phyloP scores from a whole-genome alignment of 1,139 yeast species.

The Suhomyces anneliseae region DNA sequence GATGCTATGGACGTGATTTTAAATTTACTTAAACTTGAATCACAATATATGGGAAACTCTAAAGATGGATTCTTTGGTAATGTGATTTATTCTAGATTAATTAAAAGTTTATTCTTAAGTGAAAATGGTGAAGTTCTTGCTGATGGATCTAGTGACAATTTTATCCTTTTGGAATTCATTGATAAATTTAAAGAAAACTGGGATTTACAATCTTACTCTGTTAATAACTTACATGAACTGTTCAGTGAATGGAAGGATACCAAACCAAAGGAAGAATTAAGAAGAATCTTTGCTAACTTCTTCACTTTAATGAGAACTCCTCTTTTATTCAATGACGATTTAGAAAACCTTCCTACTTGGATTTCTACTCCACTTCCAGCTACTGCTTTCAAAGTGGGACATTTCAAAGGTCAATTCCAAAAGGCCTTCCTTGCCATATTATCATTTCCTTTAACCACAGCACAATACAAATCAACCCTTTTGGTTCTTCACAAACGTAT shows the following conservation, averaged over 20 bases:
- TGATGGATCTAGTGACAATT: constrained; percentile 54
- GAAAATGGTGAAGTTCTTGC: constrained; percentile 34
- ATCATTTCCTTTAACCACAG: constrained; percentile 45
- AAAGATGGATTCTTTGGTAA: constrained; percentile 64
- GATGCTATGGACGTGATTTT: constrained; percentile 65
- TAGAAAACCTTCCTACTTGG: constrained; percentile 37
- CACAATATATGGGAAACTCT: constrained; percentile 48
- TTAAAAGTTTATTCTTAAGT: constrained; percentile 45
- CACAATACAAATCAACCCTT: constrained; percentile 71
- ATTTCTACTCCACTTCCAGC: constrained; percentile 50
- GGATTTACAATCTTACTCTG: constrained; percentile 69
- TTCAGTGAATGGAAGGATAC: constrained; percentile 23
- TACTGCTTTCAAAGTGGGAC: constrained; percentile 51
- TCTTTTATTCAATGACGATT: constrained; percentile 23
- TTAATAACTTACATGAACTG: constrained; percentile 33
- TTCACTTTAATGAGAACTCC: constrained; percentile 38
- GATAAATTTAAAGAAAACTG: constrained; percentile 54
- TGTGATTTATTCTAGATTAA: constrained; percentile 49
- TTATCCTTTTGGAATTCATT: constrained; percentile 59
- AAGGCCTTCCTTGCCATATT: constrained; percentile 62
- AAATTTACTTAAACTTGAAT: constrained; percentile 63
- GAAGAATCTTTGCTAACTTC: constrained; percentile 38
- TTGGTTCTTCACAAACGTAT: constrained; percentile 77
- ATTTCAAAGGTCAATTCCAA: constrained; percentile 69
- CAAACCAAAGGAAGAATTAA: constrained; percentile 19